Evolutionary conservation across 495 filamentous ascomycete genomes (phyloP).

Genomic region (Penicillium macrosclerotiorum): DNA sequence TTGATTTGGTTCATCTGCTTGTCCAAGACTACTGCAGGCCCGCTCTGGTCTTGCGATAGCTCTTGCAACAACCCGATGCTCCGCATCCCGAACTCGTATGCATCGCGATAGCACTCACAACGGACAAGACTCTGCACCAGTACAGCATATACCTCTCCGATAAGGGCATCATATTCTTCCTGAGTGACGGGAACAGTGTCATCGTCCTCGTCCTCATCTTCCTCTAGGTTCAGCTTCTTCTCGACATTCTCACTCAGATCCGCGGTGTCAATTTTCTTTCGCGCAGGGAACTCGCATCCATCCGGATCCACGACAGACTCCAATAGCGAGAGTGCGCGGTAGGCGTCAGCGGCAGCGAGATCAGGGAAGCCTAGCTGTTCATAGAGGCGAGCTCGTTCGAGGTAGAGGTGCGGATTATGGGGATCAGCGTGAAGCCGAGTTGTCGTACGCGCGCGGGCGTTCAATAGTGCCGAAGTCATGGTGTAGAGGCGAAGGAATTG

Average conservation of each 20-base stretch:
- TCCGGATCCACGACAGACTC: slow-evolving; percentile 72
- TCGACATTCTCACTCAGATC: slow-evolving; percentile 13
- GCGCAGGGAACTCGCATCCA: slow-evolving; percentile 45
- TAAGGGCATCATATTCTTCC: slow-evolving; percentile 40
- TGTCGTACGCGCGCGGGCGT: slow-evolving; percentile 25
- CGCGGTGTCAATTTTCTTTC: slow-evolving; percentile 18
- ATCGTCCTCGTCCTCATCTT: slow-evolving; percentile 37
- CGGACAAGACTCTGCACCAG: slow-evolving; percentile 57
- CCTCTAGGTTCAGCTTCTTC: slow-evolving; percentile 13
- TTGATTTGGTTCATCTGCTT: slow-evolving; percentile 32
- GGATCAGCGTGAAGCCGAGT: slow-evolving; percentile 49
- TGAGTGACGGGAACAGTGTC: slow-evolving; percentile 36
- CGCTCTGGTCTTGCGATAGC: slow-evolving; percentile 26
- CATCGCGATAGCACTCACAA: slow-evolving; percentile 70
- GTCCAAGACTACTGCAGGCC: slow-evolving; percentile 12
- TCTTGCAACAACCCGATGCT: slow-evolving; percentile 24
- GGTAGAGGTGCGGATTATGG: slow-evolving; percentile 75
- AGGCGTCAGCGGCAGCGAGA: slow-evolving; percentile 85
- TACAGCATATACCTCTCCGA: slow-evolving; percentile 39
- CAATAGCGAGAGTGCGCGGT: slow-evolving; percentile 78
- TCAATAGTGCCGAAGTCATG: slow-evolving; percentile 18
- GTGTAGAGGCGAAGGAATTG: neutral
- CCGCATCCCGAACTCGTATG: slow-evolving; percentile 61
- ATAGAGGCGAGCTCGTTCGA: slow-evolving; percentile 69
- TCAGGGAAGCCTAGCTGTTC: slow-evolving; percentile 81